Evolutionary conservation across 208 protist genomes (phyloP).

Genomic region (Trypanosoma platydactyli): DNA sequence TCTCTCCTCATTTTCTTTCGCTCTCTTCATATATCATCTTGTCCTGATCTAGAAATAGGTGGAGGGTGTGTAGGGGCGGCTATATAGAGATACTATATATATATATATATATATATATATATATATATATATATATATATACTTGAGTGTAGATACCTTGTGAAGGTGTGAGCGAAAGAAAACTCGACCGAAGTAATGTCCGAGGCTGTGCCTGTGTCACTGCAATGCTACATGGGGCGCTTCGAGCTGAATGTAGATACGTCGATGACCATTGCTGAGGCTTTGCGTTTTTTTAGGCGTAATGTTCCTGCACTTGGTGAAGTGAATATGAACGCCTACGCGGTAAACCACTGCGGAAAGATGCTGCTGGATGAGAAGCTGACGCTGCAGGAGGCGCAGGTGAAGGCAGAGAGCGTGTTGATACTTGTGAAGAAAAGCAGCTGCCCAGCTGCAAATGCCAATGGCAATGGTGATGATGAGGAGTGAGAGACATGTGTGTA

Average conservation of each 20-base stretch:
- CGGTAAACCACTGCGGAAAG: constrained; percentile 42
- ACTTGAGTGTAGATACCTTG: too few relatives aligned
- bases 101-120: too few relatives aligned
- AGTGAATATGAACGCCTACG: constrained; percentile 56
- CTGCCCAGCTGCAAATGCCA: constrained; percentile 30
- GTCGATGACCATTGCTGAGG: constrained; percentile 36
- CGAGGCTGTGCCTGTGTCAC: constrained; percentile 33
- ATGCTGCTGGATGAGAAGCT: constrained; percentile 40
- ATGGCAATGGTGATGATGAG: constrained; percentile 25
- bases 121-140: too few relatives aligned
- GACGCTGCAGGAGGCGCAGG: constrained; percentile 34
- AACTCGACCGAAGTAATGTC: constrained; percentile 23
- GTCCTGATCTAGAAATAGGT: background rate
- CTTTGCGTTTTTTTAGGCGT: constrained; percentile 41
- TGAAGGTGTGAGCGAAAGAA: too few relatives aligned
- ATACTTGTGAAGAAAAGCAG: constrained; percentile 45
- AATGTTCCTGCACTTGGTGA: constrained; percentile 30
- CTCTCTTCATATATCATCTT: background rate
- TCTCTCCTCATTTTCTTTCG: background rate
- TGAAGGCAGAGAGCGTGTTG: constrained; percentile 30
- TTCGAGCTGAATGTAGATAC: constrained; percentile 43
- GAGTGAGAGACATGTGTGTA: background rate
- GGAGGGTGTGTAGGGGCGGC: background rate
- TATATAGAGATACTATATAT: background rate
- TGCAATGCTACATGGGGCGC: constrained; percentile 69